Evolutionary conservation across 2,329 filamentous ascomycete species (phyloP).

Genomic region (Neospermospora avenae): DNA sequence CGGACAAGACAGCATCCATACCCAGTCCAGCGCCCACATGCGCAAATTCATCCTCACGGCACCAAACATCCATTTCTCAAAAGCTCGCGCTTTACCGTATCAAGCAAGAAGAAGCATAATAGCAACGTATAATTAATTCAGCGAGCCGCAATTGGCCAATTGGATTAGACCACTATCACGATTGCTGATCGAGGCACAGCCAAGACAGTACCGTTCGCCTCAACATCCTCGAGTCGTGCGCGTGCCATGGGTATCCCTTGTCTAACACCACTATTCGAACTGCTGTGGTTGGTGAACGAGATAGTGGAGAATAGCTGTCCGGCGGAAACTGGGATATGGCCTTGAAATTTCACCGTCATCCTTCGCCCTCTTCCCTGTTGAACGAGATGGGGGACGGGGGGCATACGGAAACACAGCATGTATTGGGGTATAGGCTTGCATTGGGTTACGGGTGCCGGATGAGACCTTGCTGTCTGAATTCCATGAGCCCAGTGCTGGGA

Average conservation of each 20-base stretch:
- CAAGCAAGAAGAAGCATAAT: background rate
- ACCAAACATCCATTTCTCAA: too few species aligned
- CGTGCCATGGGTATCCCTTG: background rate
- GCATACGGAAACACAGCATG: too few species aligned
- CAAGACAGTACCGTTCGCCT: conserved; percentile 1
- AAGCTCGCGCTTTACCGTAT: too few species aligned
- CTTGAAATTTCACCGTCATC: conserved; percentile 8
- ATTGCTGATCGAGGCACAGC: background rate
- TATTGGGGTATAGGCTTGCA: too few species aligned
- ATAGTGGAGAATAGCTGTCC: background rate
- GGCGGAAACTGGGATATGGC: background rate
- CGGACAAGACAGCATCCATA: background rate
- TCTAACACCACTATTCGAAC: background rate
- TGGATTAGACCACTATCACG: background rate
- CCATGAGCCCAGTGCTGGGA: background rate
- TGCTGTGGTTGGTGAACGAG: background rate
- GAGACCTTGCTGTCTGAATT: background rate
- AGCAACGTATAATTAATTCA: background rate
- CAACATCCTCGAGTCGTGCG: conserved; percentile 2
- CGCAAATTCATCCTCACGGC: background rate
- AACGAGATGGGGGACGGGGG: too few species aligned
- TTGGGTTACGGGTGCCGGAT: background rate
- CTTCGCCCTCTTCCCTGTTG: background rate
- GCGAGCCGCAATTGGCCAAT: conserved; percentile 1
- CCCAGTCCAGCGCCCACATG: background rate